Conservation (phyloP, 2,329 filamentous ascomycete species). For the Akanthomyces muscarius region DNA sequence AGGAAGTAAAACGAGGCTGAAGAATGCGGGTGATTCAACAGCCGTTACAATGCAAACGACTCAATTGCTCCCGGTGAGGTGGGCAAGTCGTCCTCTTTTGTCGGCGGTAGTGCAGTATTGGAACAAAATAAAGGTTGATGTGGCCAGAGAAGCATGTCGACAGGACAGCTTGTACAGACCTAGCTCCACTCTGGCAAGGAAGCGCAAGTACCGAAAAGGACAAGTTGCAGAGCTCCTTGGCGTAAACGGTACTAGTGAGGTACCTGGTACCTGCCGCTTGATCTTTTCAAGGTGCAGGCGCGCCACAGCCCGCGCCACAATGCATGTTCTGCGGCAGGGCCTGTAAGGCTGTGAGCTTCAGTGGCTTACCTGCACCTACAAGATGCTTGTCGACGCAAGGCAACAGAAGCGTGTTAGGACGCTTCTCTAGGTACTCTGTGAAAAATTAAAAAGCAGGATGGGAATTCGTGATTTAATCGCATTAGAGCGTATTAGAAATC, state of each 20-base stretch:
- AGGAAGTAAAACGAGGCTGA: neutral
- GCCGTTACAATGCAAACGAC: neutral
- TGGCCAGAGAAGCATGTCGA: conserved; percentile 15
- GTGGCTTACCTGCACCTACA: neutral
- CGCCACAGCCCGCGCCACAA: neutral
- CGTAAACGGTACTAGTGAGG: conserved; percentile 2
- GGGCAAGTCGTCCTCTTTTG: conserved; percentile 7
- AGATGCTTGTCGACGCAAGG: no score
- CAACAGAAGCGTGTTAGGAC: no score
- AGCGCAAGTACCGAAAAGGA: conserved; percentile 30
- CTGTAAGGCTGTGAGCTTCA: neutral
- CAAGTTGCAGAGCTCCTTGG: conserved; percentile 29
- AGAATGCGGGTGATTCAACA: neutral
- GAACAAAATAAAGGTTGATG: conserved; percentile 9
- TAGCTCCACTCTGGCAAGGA: neutral
- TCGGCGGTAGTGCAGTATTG: neutral
- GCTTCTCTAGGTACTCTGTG: no score
- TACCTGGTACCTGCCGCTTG: conserved; percentile 1
- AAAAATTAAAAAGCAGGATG: no score
- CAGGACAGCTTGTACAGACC: neutral
- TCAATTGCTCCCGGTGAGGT: neutral
- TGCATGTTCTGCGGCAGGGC: neutral
- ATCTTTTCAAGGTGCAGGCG: neutral
- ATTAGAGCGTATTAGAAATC: no score
- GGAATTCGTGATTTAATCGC: no score